Conservation (phyloP, 1,284 basidiomycete genomes). For the Cutaneotrichosporon sp. region DNA sequence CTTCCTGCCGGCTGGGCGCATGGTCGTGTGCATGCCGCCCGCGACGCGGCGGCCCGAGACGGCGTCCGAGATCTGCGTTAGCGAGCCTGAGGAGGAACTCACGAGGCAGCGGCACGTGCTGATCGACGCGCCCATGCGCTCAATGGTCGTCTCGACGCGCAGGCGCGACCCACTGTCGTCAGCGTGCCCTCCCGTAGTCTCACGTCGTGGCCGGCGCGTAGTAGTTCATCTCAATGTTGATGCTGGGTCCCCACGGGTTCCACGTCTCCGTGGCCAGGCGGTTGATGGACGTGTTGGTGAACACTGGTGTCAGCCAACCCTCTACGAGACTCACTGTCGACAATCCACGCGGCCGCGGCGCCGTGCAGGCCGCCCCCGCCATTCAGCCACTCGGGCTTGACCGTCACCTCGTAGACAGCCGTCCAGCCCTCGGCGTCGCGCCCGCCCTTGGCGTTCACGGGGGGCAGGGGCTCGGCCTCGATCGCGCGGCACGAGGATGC, state of each 20-base stretch:
- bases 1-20: background rate
- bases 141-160: slow-evolving; percentile 6
- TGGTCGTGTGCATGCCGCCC: slow-evolving; percentile 14
- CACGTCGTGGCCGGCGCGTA: slow-evolving; percentile 25
- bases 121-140: slow-evolving; percentile 14
- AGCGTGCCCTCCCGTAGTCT: background rate
- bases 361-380: slow-evolving; percentile 36
- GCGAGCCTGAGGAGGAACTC: background rate
- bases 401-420: slow-evolving; percentile 10
- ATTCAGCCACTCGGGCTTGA: slow-evolving; percentile 39
- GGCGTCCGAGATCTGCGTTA: slow-evolving; percentile 11
- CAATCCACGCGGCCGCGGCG: slow-evolving; percentile 37
- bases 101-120: slow-evolving; percentile 13
- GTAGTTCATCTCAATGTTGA: slow-evolving; percentile 38
- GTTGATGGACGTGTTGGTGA: slow-evolving; percentile 11
- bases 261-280: slow-evolving; percentile 25
- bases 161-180: slow-evolving; percentile 9
- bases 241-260: slow-evolving; percentile 38
- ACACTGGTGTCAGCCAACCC: too few relatives aligned
- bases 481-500: slow-evolving; percentile 7
- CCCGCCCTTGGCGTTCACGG: slow-evolving; percentile 13
- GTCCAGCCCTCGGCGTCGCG: slow-evolving; percentile 18
- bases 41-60: slow-evolving; percentile 13
- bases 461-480: slow-evolving; percentile 15
- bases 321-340: too few relatives aligned